Base-by-base conservation (phyloP, 139 green algal genomes). In the Zygnema cylindricum region DNA sequence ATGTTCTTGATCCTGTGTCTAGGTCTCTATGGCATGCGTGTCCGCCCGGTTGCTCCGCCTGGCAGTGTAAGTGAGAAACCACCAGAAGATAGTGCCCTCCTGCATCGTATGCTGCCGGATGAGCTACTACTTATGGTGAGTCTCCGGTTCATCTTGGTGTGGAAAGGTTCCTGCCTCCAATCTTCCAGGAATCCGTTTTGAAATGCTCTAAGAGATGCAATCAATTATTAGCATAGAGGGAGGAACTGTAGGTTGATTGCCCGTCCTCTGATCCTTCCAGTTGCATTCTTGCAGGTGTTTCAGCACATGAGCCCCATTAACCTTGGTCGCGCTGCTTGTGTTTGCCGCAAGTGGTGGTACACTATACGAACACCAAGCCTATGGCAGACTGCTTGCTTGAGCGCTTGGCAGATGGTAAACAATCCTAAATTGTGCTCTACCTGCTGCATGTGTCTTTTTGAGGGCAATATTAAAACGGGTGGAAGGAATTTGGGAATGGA, bases 251-350 rank as follows among this genome's bases (percentile, higher is more conserved):
- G 41, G 3, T 77, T 11, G 35, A 55, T 3, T 55, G 83, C 7
- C 71, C 3, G 38, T 43, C 38, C 38, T 79, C 43, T 42, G 36
- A 55, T 79, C 36, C 38, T 11, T 79, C 36, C n/a, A n/a, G n/a
- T n/a, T n/a, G n/a, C n/a, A n/a, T n/a, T n/a, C n/a, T 0, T 81
- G 0, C 71, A 89, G 84, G 69, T 89, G 1, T 89, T 89, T 23
- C 42, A 43, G 69, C 35, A 76, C 2, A 38, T 84, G 69, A 16
- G 33, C 1, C 35, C 84, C 7, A 36, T 38, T 16, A 41, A 0
- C 2, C 35, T 89, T 35, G 84, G 84, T 25, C n/a, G 71, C 2
- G 84, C 69, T 25, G 43, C 30, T 0, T 89, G 84, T 30, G 84
- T 89, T 36, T 89, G 84, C 84, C 36, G 84, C 16, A 69, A 84